Evolutionary conservation across 2,329 filamentous ascomycete genomes (phyloP).

Genomic region (Rhinocladiella mackenziei): DNA sequence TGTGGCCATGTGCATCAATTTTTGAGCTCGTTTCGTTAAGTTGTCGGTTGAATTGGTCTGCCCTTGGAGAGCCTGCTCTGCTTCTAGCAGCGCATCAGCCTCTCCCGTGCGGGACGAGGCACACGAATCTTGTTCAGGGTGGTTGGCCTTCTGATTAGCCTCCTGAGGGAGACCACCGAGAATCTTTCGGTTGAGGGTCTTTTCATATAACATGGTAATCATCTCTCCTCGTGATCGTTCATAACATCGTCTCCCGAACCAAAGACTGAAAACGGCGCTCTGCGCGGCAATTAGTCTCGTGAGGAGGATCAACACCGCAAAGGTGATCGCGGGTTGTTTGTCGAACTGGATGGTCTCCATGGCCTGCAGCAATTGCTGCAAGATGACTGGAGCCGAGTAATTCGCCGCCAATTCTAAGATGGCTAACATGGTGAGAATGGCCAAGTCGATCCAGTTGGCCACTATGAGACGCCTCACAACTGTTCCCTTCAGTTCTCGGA

Average conservation of each 20-base stretch:
- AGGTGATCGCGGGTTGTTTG: conserved; percentile 58
- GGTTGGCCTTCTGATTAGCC: conserved; percentile 30
- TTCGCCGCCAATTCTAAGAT: conserved; percentile 59
- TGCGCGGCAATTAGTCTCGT: conserved; percentile 62
- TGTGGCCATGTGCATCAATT: conserved; percentile 2
- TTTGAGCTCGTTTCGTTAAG: background rate
- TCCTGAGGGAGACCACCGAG: conserved; percentile 34
- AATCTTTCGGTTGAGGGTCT: conserved; percentile 65
- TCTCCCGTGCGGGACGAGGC: background rate
- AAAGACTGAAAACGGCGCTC: conserved; percentile 64
- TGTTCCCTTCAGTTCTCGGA: conserved; percentile 67
- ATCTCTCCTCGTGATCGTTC: conserved; percentile 80
- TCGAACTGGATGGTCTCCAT: conserved; percentile 55
- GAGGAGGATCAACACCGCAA: conserved; percentile 59
- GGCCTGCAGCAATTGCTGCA: conserved; percentile 67
- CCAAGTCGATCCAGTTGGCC: conserved; percentile 75
- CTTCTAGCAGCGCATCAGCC: conserved; percentile 13
- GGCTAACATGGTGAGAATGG: conserved; percentile 62
- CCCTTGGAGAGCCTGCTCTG: conserved; percentile 15
- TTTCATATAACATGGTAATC: conserved; percentile 80
- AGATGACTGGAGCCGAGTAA: conserved; percentile 61
- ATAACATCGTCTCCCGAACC: conserved; percentile 80
- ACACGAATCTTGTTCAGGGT: conserved; percentile 29
- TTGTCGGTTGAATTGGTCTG: conserved; percentile 29
- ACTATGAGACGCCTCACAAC: conserved; percentile 65